Evolutionary conservation across 805 yeast genomes (phyloP).

Genomic region (Saccharomycopsis selenospora): DNA sequence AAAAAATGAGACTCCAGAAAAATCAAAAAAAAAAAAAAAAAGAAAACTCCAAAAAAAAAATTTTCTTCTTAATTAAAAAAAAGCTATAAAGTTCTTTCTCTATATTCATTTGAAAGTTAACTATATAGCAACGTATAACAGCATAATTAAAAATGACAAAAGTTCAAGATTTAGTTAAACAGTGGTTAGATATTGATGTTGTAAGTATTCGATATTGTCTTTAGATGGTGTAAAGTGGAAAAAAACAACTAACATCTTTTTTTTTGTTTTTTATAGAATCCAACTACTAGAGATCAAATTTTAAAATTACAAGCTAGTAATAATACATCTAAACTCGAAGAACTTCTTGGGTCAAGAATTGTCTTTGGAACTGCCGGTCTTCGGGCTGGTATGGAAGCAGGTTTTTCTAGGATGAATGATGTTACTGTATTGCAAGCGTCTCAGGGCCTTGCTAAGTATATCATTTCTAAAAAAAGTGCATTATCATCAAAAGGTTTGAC

Average conservation of each 20-base stretch:
- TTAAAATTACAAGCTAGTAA: background rate
- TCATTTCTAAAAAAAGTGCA: constrained; percentile 22
- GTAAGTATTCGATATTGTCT: constrained; percentile 21
- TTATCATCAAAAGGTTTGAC: constrained; percentile 30
- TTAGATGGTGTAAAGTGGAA: background rate
- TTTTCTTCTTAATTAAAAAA: too few relatives aligned
- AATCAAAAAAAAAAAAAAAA: constrained; percentile 15
- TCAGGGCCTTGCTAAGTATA: constrained; percentile 62
- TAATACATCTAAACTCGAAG: constrained; percentile 15
- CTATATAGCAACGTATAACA: too few relatives aligned
- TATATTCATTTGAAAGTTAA: too few relatives aligned
- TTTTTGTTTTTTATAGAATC: background rate
- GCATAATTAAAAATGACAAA: constrained; percentile 17
- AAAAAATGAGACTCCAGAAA: too few relatives aligned
- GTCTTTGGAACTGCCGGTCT: constrained; percentile 93
- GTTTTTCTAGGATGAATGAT: constrained; percentile 82
- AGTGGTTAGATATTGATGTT: constrained; percentile 36
- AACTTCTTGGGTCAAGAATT: constrained; percentile 40
- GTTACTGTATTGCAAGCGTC: constrained; percentile 87
- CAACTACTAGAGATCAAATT: constrained; percentile 13
- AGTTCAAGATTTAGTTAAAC: constrained; percentile 26
- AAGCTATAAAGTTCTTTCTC: too few relatives aligned
- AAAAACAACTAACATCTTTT: constrained; percentile 21
- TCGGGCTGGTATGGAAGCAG: constrained; percentile 83
- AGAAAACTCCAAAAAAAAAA: too few relatives aligned